These are phyloP conservation scores for Starmerella stellata DNA, from an alignment of 805 yeast species.

Conservation along the genomic window DNA sequence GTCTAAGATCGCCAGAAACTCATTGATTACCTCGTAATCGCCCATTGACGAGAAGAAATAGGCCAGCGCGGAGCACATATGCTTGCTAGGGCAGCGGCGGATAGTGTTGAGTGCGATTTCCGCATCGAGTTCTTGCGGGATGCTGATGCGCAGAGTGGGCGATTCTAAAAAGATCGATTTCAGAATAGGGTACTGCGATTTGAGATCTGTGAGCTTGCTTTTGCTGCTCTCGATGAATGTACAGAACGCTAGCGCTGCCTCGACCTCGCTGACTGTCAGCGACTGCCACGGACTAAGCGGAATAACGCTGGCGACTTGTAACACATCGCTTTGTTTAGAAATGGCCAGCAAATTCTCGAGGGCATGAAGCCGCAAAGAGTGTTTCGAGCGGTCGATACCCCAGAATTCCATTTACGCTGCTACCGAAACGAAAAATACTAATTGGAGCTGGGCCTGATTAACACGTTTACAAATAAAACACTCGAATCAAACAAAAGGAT, in stretches of 20 bases:
- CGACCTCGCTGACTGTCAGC: constrained; percentile 26
- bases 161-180: constrained; percentile 25
- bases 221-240: neutral
- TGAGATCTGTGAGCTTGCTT: neutral
- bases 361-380: constrained; percentile 14
- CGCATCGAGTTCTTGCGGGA: constrained; percentile 15
- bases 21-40: neutral
- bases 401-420: constrained; percentile 15
- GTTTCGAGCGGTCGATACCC: constrained; percentile 12
- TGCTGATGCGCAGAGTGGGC: constrained; percentile 28
- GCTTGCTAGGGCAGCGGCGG: constrained; percentile 24
- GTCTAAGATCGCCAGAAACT: constrained; percentile 3
- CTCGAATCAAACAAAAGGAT: no score
- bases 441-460: no score
- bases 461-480: no score
- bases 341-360: constrained; percentile 13
- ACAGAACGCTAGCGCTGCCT: constrained; percentile 37
- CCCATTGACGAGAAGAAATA: neutral
- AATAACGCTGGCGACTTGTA: constrained; percentile 5
- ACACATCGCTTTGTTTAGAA: constrained; percentile 13
- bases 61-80: constrained; percentile 3
- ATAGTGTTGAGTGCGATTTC: constrained; percentile 24
- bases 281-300: constrained; percentile 5
- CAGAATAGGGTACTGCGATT: neutral
- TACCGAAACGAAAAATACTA: no score